Evolutionary conservation across 345 rosid genomes (phyloP).

Genomic region (Acer yangbiense): DNA sequence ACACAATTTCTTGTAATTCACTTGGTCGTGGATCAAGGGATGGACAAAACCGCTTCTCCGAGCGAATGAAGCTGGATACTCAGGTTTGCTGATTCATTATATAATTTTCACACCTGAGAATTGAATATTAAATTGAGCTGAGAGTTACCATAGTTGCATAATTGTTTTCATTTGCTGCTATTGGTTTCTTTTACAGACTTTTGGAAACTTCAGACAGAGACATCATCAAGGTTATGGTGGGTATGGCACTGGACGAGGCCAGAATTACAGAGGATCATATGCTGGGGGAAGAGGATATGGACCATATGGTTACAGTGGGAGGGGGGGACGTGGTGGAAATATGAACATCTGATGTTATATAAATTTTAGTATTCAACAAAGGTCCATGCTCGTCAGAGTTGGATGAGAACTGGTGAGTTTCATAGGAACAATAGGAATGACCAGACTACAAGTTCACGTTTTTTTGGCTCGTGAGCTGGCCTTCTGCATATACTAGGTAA

Average conservation of each 20-base stretch:
- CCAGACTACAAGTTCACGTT: slow-evolving; percentile 16
- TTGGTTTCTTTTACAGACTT: slow-evolving; percentile 28
- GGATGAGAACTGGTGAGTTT: neutral
- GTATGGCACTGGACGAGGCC: slow-evolving; percentile 27
- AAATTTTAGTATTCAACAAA: slow-evolving; percentile 9
- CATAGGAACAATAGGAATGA: slow-evolving; percentile 1
- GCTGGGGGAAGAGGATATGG: slow-evolving; percentile 30
- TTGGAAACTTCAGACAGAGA: slow-evolving; percentile 30
- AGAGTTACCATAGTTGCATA: neutral
- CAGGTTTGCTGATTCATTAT: slow-evolving; percentile 36
- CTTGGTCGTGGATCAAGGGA: slow-evolving; percentile 29
- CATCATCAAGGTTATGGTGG: slow-evolving; percentile 27
- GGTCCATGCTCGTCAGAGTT: neutral
- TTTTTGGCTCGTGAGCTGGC: slow-evolving; percentile 24
- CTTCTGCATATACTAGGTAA: neutral
- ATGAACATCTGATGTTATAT: slow-evolving; percentile 18
- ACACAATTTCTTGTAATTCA: slow-evolving; percentile 46
- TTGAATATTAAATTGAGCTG: neutral
- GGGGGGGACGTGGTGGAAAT: slow-evolving; percentile 35
- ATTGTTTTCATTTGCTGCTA: neutral
- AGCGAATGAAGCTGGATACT: slow-evolving; percentile 38
- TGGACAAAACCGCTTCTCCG: slow-evolving; percentile 39
- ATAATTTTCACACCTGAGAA: neutral
- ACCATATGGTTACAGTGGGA: slow-evolving; percentile 29
- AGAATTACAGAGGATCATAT: slow-evolving; percentile 20